Percentiles rank a stretch among this genome's conserved stretches.
Evolutionary conservation across 2,329 filamentous ascomycete genomes (phyloP).

Genomic region (Diaporthe amygdali): DNA sequence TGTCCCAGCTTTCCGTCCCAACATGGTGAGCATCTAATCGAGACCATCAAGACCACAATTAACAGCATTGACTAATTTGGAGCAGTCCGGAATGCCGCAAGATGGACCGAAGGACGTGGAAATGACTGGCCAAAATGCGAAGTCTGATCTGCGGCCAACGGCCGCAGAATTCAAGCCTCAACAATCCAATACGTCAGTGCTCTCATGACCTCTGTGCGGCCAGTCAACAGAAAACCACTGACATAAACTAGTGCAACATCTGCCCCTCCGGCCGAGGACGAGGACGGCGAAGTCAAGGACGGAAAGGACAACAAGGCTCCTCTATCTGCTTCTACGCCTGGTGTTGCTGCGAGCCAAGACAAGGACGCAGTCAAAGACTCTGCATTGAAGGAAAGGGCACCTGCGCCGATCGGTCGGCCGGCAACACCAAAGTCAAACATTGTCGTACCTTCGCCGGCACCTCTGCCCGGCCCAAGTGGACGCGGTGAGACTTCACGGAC

Average conservation of each 20-base stretch:
- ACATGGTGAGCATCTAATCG: slow-evolving; percentile 54
- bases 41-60: slow-evolving; percentile 20
- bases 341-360: slow-evolving; percentile 27
- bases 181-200: slow-evolving; percentile 36
- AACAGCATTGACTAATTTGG: slow-evolving; percentile 38
- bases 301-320: slow-evolving; percentile 42
- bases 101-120: slow-evolving; percentile 46
- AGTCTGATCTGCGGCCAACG: slow-evolving; percentile 58
- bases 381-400: slow-evolving; percentile 35
- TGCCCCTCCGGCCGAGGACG: slow-evolving; percentile 53
- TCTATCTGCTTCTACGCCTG: slow-evolving; percentile 31
- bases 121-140: slow-evolving; percentile 30
- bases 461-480: not conserved
- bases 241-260: slow-evolving; percentile 32
- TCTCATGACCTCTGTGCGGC: slow-evolving; percentile 10
- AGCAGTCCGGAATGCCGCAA: slow-evolving; percentile 45
- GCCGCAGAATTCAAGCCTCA: slow-evolving; percentile 70
- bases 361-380: slow-evolving; percentile 31
- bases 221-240: slow-evolving; percentile 26
- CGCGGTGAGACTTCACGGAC: slow-evolving; percentile 21
- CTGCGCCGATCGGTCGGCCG: slow-evolving; percentile 33
- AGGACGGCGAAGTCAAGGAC: slow-evolving; percentile 78
- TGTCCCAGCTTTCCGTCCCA: slow-evolving; percentile 74
- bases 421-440: slow-evolving; percentile 21
- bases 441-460: not conserved